phyloP scores from a whole-genome alignment of 768 basidiomycete species.

The Leucocoprinus sp. region DNA sequence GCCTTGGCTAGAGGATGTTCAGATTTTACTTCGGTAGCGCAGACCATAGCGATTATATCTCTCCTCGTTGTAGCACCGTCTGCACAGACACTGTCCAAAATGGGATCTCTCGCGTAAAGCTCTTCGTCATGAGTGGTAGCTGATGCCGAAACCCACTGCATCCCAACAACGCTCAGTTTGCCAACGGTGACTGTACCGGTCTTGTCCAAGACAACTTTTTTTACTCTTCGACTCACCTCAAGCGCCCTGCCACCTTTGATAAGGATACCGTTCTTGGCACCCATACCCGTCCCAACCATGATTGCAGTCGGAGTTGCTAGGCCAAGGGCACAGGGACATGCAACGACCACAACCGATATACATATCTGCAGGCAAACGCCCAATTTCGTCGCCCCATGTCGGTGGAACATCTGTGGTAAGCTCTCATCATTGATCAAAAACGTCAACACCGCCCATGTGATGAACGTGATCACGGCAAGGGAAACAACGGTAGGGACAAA shows the following conservation, averaged over 20 bases:
- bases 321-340: slow-evolving; percentile 96
- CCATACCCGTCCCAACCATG: slow-evolving; percentile 98
- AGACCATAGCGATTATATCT: slow-evolving; percentile 70
- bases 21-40: slow-evolving; percentile 82
- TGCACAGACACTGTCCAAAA: slow-evolving; percentile 39
- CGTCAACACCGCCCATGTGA: slow-evolving; percentile 74
- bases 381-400: slow-evolving; percentile 75
- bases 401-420: slow-evolving; percentile 80
- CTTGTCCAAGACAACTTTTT: slow-evolving; percentile 87
- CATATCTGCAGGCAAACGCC: slow-evolving; percentile 94
- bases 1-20: slow-evolving; percentile 97
- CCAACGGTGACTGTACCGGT: slow-evolving; percentile 96
- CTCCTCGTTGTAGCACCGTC: slow-evolving; percentile 56
- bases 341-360: slow-evolving; percentile 96
- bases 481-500: slow-evolving; percentile 91
- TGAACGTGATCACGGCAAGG: slow-evolving; percentile 74
- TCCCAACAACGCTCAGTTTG: slow-evolving; percentile 73
- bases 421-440: slow-evolving; percentile 41
- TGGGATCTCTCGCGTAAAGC: slow-evolving; percentile 35
- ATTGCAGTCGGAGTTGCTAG: slow-evolving; percentile 96
- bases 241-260: slow-evolving; percentile 96
- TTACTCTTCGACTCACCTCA: slow-evolving; percentile 81
- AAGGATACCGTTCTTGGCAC: slow-evolving; percentile 92
- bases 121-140: slow-evolving; percentile 22
- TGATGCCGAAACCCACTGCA: slow-evolving; percentile 59